phyloP scores from a whole-genome alignment of 495 filamentous ascomycete species.

The Penicillium steckii region DNA sequence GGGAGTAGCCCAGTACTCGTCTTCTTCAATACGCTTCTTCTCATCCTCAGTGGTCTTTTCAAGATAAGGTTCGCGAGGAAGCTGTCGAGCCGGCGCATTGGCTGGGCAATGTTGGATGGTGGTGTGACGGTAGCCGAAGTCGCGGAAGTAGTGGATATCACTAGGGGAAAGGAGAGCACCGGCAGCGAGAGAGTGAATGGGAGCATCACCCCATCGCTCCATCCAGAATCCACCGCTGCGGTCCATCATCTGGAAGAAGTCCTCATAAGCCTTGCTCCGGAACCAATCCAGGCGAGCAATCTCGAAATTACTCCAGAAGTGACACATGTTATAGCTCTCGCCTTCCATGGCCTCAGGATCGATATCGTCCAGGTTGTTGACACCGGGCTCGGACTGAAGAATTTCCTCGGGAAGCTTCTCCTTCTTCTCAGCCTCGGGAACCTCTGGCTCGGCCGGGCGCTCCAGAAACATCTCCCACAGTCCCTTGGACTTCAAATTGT shows the following conservation, averaged over 20 bases:
- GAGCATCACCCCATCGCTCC: slow-evolving; percentile 98
- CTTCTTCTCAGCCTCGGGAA: slow-evolving; percentile 57
- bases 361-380: slow-evolving; percentile 70
- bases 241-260: slow-evolving; percentile 99
- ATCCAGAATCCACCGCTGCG: slow-evolving; percentile 98
- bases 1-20: slow-evolving; percentile 90
- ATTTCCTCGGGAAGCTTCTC: slow-evolving; percentile 79
- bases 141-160: slow-evolving; percentile 98
- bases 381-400: slow-evolving; percentile 70
- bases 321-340: slow-evolving; percentile 99
- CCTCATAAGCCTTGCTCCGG: slow-evolving; percentile 92
- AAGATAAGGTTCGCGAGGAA: slow-evolving; percentile 76
- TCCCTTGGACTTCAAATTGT: slow-evolving; percentile 87
- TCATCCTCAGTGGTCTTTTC: slow-evolving; percentile 84
- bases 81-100: slow-evolving; percentile 88
- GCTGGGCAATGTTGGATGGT: slow-evolving; percentile 98
- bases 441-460: slow-evolving; percentile 56
- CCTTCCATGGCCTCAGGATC: slow-evolving; percentile 95
- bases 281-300: slow-evolving; percentile 95
- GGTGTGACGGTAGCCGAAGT: slow-evolving; percentile 97
- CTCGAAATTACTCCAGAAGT: slow-evolving; percentile 99
- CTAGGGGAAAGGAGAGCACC: slow-evolving; percentile 76
- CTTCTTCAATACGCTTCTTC: slow-evolving; percentile 87
- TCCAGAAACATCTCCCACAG: slow-evolving; percentile 99
- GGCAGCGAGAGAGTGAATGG: slow-evolving; percentile 96